These are phyloP conservation scores for Protomyces inouyei DNA, from an alignment of 1,139 yeast genomes.

Conservation along the genomic window DNA sequence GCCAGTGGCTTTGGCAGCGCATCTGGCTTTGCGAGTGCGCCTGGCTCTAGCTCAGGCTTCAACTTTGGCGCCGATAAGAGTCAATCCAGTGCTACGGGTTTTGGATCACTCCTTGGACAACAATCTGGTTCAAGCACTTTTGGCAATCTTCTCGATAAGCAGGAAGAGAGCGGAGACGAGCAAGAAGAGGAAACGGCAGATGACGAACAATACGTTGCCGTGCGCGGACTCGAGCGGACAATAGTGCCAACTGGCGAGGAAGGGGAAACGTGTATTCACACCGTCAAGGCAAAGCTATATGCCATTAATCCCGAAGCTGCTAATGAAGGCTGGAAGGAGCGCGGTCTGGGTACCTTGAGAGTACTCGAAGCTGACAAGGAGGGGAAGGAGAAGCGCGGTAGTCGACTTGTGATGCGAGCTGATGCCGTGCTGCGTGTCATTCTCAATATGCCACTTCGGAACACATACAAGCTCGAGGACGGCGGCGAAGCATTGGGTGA, in stretches of 20 bases:
- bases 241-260: slow-evolving; percentile 72
- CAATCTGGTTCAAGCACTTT: not conserved
- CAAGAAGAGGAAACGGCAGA: slow-evolving; percentile 2
- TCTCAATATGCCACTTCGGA: slow-evolving; percentile 60
- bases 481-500: slow-evolving; percentile 25
- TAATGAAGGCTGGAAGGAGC: slow-evolving; percentile 85
- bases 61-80: not conserved
- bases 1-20: not conserved
- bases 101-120: not conserved
- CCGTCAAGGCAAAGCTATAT: slow-evolving; percentile 72
- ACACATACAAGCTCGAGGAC: slow-evolving; percentile 9
- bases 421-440: slow-evolving; percentile 80
- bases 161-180: not conserved
- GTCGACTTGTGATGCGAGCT: slow-evolving; percentile 67
- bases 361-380: slow-evolving; percentile 44
- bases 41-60: not conserved
- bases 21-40: not conserved
- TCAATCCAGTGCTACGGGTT: not conserved
- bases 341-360: slow-evolving; percentile 84
- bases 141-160: not conserved
- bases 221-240: slow-evolving; percentile 13
- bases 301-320: slow-evolving; percentile 52
- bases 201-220: slow-evolving; percentile 26
- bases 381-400: not conserved
- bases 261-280: slow-evolving; percentile 63